Evolutionary conservation across 208 protist species (phyloP), one percentile per base, ranked within the genome.

Genomic region (Leishmania tropica): DNA sequence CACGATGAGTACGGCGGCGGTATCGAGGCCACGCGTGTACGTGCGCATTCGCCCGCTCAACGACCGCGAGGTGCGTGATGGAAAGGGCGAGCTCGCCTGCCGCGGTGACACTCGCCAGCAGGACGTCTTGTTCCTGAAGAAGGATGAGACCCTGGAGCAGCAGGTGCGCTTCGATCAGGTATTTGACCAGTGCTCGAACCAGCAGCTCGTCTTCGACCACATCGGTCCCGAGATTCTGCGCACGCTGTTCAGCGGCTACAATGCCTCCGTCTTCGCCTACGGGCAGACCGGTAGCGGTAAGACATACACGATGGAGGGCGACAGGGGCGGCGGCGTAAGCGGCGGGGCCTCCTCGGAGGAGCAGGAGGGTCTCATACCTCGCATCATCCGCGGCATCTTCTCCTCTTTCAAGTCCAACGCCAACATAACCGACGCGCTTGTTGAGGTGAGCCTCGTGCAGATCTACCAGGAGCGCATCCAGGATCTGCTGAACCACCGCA

Each of bases 281-380:
- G 99, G 99, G 40, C 98, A 99, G 88, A 99, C 98, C 1, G 98
- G 98, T 47, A 96, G 94, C 70, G 98, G 98, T 65, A 99, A 99
- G 88, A 98, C 90, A 67, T 90, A 90, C 87, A 97, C 94, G 5
- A 98, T 98, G 94, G 94, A 97, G 83, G 95, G 94, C 21, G 86
- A 89, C 81, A 86, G 87, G 64, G 64, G 60, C 8, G 79, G 71
- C 47, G 81, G 47, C 75, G 64, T 48, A 48, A 76, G 51, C 64
- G 80, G 77, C 60, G 80, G 72, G n/a, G 31, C 71, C 21, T 75
- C 75, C 7, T 78, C 72, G 37, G 71, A 84, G 15, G 89, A 89
- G 21, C 42, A 79, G 11, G 72, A 84, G 19, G 94, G 95, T 42
- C 84, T 98, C 40, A 95, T 95, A 19, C 94, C 95, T 17, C 92